Evolutionary conservation across 495 filamentous ascomycete species (phyloP).

Genomic region (Melanomma pulvis-pyrius): DNA sequence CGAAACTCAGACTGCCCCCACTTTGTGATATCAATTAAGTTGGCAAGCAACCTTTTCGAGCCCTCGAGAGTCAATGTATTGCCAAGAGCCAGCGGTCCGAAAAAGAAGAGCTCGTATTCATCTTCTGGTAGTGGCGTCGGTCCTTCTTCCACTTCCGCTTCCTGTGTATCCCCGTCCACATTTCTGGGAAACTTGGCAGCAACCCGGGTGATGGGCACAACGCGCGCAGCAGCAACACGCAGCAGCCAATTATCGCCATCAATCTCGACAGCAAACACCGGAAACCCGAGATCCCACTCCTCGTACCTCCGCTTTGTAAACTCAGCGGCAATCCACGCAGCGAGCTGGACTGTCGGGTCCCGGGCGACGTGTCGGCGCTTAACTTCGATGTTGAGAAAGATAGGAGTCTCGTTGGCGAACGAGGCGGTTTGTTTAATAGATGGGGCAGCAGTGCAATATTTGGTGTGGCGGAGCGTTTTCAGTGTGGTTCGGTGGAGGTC

Average conservation of each 20-base stretch:
- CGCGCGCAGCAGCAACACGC: conserved; percentile 7
- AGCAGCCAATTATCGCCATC: conserved; percentile 11
- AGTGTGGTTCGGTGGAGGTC: conserved; percentile 1
- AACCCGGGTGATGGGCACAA: background rate
- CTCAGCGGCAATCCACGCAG: conserved; percentile 20
- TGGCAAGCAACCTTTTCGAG: background rate
- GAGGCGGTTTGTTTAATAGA: too few species aligned
- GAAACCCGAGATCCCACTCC: conserved; percentile 10
- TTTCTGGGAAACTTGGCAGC: background rate
- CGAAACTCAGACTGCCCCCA: too few species aligned
- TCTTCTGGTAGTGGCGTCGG: background rate
- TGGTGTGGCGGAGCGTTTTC: background rate
- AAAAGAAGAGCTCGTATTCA: background rate
- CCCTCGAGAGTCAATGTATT: background rate
- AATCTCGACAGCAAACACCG: conserved; percentile 22
- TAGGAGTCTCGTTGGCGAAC: conserved; percentile 1
- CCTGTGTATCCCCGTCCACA: background rate
- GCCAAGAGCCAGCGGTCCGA: background rate
- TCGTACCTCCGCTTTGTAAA: conserved; percentile 16
- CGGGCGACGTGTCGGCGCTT: conserved; percentile 2
- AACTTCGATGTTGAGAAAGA: conserved; percentile 27
- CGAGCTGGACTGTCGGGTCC: conserved; percentile 13
- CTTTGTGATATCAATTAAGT: too few species aligned
- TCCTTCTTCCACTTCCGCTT: background rate
- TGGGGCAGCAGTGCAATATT: background rate